A percentile compares a stretch with the other conserved stretches of the same genome.
These are phyloP conservation scores for Globisporangium canariense DNA, from an alignment of 352 stramenopile genomes.

Conservation along the genomic window DNA sequence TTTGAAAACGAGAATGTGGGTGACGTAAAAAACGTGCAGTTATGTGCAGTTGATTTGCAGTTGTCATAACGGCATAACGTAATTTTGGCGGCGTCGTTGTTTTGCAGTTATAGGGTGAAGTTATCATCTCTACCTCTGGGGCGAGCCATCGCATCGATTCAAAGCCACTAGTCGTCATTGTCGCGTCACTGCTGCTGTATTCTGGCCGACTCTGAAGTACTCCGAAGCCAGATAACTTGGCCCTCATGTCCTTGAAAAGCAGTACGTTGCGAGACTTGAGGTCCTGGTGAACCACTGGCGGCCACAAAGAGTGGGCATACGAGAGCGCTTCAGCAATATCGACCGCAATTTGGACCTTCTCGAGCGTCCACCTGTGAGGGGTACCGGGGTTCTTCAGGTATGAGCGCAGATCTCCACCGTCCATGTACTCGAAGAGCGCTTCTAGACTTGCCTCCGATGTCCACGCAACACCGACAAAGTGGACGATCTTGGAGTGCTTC, in stretches of 20 bases:
- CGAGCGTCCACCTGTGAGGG: not conserved
- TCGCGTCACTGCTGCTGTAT: not conserved
- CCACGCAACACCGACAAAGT: not conserved
- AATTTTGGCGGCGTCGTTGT: too few species aligned
- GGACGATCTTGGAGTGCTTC: not conserved
- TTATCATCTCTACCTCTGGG: not conserved
- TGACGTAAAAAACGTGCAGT: too few species aligned
- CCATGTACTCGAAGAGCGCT: not conserved
- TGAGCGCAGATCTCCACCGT: not conserved
- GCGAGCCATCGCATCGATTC: not conserved
- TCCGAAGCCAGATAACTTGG: not conserved
- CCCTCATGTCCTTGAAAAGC: conserved; percentile 12
- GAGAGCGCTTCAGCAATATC: not conserved
- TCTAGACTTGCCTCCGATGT: not conserved
- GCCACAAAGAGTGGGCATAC: not conserved
- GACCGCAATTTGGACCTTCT: not conserved
- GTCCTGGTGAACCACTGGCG: conserved; percentile 32
- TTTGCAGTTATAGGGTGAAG: too few species aligned
- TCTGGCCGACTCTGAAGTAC: not conserved
- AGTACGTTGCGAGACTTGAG: conserved; percentile 59
- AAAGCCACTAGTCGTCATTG: not conserved
- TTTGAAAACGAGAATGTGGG: too few species aligned
- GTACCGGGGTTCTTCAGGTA: not conserved
- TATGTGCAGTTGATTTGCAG: too few species aligned
- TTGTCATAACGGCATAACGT: too few species aligned